Base-by-base conservation (phyloP, 2,329 filamentous ascomycete genomes). In the Fusarium udum region DNA sequence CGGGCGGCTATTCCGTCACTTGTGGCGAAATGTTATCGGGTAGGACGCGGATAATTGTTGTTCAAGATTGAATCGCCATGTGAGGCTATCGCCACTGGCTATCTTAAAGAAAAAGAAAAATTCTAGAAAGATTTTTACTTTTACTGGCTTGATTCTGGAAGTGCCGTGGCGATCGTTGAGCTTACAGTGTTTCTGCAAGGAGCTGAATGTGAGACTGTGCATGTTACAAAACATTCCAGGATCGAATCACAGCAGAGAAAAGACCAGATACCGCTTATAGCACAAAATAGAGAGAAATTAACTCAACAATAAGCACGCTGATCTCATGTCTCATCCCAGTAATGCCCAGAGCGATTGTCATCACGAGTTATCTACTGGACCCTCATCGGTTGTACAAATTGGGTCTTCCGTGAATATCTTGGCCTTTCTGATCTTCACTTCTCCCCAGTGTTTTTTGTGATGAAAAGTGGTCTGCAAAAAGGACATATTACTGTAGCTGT, bases 11-110 rank as follows among this genome's bases (percentile, higher is more conserved):
- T 61, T 48, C 58, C 26, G 39, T 62, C 59, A 26, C 31, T 46
- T 40, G 51, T 67, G 62, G 64, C 64, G 13, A 67, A 48, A 11
- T 12, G 40, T 63, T 61, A 53, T 67, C 64, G 63, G 64, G 49
- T 68, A 68, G 42, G 48, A 1, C 12, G 4, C 31, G 37, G 26
- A n/a, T 59, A 11, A 55, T 26, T 32, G 10, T 37, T 32, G 4
- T 31, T 39, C 16, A 34, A 24, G 2, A 53, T 16, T 12, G 11
- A 11, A 18, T 42, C 37, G 37, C 48, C 46, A 14, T 32, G 37
- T 26, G 40, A 48, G 28, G 55, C 31, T 24, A 49, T 58, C 4
- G 36, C 46, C 58, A 59, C 56, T 39, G 43, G 1, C 26, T 31
- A 32, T 49, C 24, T 7, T 0, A 12, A 49, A 36, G 7, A 1